Evolutionary conservation across 2,329 filamentous ascomycete species (phyloP).

Genomic region (Arachnomyces sp.): DNA sequence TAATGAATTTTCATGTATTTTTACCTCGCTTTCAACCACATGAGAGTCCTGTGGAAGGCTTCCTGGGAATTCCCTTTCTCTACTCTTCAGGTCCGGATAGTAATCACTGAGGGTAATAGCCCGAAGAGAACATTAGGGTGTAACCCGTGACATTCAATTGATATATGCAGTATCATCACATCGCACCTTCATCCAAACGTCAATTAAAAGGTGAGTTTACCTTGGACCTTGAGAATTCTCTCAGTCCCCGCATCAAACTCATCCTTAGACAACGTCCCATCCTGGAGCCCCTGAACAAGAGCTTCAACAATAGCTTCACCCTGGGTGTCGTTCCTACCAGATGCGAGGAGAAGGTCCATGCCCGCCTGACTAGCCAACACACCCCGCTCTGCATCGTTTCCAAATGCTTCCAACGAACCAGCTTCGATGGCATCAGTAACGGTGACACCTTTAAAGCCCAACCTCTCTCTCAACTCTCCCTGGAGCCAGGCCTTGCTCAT

Average conservation of each 20-base stretch:
- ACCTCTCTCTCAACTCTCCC: slow-evolving; percentile 16
- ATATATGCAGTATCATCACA: no score
- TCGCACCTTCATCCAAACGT: no score
- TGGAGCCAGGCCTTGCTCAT: slow-evolving; percentile 20
- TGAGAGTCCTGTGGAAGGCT: no score
- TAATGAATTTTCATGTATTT: no score
- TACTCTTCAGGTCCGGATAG: no score
- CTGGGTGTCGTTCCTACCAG: slow-evolving; percentile 22
- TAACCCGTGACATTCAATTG: no score
- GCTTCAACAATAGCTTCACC: slow-evolving; percentile 19
- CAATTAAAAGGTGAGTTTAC: slow-evolving; percentile 7
- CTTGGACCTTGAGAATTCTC: slow-evolving; percentile 13
- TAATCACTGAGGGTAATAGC: no score
- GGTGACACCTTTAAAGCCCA: slow-evolving; percentile 22
- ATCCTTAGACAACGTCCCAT: slow-evolving; percentile 9
- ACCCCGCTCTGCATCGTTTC: slow-evolving; percentile 15
- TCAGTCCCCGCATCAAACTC: slow-evolving; percentile 13
- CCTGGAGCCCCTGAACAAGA: slow-evolving; percentile 13
- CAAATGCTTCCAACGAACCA: slow-evolving; percentile 17
- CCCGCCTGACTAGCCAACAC: slow-evolving; percentile 22
- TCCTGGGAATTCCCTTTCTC: no score
- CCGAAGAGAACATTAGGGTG: no score
- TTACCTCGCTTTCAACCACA: no score
- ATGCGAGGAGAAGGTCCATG: slow-evolving; percentile 24
- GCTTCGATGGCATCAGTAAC: slow-evolving; percentile 27